These are phyloP conservation scores for Rhodotorula sp. DNA, from an alignment of 1,284 basidiomycete genomes.

Conservation along the genomic window DNA sequence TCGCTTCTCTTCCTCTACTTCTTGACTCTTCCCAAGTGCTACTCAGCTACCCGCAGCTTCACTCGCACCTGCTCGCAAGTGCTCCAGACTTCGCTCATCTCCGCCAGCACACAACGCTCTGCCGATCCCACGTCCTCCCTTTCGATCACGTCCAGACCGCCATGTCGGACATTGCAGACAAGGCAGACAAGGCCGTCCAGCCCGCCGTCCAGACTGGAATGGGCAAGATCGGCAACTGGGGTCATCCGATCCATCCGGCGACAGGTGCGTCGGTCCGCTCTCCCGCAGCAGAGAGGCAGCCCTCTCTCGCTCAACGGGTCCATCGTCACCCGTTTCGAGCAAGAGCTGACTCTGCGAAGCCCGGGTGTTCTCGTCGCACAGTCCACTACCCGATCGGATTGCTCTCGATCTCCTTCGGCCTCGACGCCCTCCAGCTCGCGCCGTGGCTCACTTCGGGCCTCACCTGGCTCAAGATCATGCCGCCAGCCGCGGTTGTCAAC, in stretches of 20 bases:
- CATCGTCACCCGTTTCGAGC: too few species aligned
- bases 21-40: background rate
- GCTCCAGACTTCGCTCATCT: background rate
- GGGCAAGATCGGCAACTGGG: conserved; percentile 1
- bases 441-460: conserved; percentile 32
- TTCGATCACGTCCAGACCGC: background rate
- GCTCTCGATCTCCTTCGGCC: conserved; percentile 42
- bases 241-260: conserved; percentile 29
- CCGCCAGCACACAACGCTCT: background rate
- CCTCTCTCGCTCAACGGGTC: too few species aligned
- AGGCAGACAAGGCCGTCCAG: background rate
- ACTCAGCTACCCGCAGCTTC: too few species aligned
- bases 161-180: conserved; percentile 8
- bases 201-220: conserved; percentile 12
- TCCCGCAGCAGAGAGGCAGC: background rate
- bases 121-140: background rate
- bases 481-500: conserved; percentile 37
- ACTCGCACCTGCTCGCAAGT: background rate
- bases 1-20: too few species aligned
- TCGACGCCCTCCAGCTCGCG: conserved; percentile 42
- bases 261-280: conserved; percentile 11
- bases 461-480: conserved; percentile 39
- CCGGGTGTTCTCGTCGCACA: too few species aligned
- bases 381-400: conserved; percentile 38
- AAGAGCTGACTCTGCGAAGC: too few species aligned